These are phyloP conservation scores for Mentha longifolia DNA, from an alignment of 257 asterid species.

Conservation along the genomic window DNA sequence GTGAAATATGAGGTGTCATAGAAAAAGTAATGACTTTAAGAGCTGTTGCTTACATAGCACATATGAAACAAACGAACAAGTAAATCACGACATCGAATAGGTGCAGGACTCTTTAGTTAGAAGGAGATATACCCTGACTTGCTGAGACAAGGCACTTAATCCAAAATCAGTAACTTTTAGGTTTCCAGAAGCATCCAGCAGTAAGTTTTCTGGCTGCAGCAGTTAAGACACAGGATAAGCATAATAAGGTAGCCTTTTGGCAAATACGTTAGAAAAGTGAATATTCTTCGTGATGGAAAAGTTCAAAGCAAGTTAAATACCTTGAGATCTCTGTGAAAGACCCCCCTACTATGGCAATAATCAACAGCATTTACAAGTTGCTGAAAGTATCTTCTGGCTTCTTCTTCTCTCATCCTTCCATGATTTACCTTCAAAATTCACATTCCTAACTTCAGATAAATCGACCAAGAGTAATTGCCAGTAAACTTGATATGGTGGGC, in stretches of 20 bases:
- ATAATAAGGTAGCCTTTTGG: background rate
- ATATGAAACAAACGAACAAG: constrained; percentile 3
- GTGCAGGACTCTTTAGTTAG: background rate
- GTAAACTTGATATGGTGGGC: no score
- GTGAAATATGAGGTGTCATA: no score
- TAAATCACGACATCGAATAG: background rate
- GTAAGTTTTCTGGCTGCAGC: constrained; percentile 87
- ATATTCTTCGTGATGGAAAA: background rate
- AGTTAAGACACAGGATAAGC: constrained; percentile 21
- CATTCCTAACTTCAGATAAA: constrained; percentile 28
- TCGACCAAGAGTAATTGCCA: constrained; percentile 6
- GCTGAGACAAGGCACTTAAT: constrained; percentile 91
- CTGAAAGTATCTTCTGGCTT: constrained; percentile 88
- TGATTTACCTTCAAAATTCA: constrained; percentile 64
- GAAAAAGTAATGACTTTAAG: no score
- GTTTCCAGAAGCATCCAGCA: constrained; percentile 79
- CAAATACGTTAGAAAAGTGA: background rate
- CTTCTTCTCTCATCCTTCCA: constrained; percentile 89
- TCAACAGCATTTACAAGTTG: constrained; percentile 91
- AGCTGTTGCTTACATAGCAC: background rate
- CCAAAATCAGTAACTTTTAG: constrained; percentile 97
- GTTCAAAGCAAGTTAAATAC: constrained; percentile 33
- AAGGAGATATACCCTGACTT: constrained; percentile 71
- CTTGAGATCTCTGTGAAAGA: constrained; percentile 91
- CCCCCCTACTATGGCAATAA: constrained; percentile 98